A percentile compares a stretch with the other conserved stretches of the same genome.
Conservation (phyloP, 1,284 basidiomycete genomes). For the Moniliophthora roreri region DNA sequence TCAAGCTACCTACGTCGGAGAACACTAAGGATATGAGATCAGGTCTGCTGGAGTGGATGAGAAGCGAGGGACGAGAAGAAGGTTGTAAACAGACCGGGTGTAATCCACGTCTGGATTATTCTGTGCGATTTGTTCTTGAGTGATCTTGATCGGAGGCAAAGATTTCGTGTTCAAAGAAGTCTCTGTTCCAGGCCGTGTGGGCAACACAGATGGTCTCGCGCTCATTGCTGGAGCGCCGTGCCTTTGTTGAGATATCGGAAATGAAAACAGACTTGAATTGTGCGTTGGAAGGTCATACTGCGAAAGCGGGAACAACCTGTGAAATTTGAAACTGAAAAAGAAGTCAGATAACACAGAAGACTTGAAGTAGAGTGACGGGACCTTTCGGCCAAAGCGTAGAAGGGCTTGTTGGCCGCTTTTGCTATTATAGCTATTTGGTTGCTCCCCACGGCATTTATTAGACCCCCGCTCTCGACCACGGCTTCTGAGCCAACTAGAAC, state of each 20-base stretch:
- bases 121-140: slow-evolving; percentile 69
- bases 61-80: slow-evolving; percentile 16
- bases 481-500: slow-evolving; percentile 97
- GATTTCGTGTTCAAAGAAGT: slow-evolving; percentile 17
- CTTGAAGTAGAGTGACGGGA: slow-evolving; percentile 28
- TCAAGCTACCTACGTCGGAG: slow-evolving; percentile 89
- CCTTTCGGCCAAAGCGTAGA: slow-evolving; percentile 97
- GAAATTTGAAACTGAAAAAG: slow-evolving; percentile 87
- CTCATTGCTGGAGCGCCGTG: slow-evolving; percentile 15
- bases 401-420: slow-evolving; percentile 91
- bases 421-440: slow-evolving; percentile 97
- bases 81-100: slow-evolving; percentile 54
- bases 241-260: slow-evolving; percentile 41
- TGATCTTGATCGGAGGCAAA: slow-evolving; percentile 45
- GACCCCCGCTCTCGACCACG: slow-evolving; percentile 91
- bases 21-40: slow-evolving; percentile 90
- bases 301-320: slow-evolving; percentile 93
- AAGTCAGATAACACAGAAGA: slow-evolving; percentile 20
- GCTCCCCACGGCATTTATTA: slow-evolving; percentile 90
- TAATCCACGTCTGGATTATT: slow-evolving; percentile 86
- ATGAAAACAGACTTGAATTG: slow-evolving; percentile 69
- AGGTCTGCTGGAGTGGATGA: slow-evolving; percentile 48
- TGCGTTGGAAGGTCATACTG: slow-evolving; percentile 95
- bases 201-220: slow-evolving; percentile 5
- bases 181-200: neutral